Base-by-base conservation (phyloP, 805 yeast genomes). In the Starmerella floris region DNA sequence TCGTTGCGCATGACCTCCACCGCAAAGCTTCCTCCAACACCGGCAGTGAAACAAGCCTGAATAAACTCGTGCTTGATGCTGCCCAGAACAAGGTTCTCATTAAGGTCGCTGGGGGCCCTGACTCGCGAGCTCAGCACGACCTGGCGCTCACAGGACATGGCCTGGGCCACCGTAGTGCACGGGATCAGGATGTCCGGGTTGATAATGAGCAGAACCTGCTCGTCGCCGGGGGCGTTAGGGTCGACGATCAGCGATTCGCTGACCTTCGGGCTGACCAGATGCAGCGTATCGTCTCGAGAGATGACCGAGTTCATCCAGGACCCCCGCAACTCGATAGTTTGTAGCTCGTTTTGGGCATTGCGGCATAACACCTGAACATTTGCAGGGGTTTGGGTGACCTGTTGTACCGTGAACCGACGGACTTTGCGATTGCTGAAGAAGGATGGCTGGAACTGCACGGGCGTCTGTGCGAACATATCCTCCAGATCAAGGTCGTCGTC, bases 121-220 rank as follows among this genome's bases (percentile, higher is more conserved):
- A 81, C 64, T 35, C 77, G 64, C 23, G 70, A 66, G 26, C 66
- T 63, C 3, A 88, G 59, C 0, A 83, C 76, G 0, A 88, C 74
- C 45, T 77, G 73, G 42, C 98, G 64, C 25, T 74, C 65, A 56
- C 98, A 91, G 17, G 65, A 68, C 25, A 83, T 63, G 2, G 88
- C 78, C 33, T 80, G 80, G 1, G 95, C 79, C 1, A 85, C 72
- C 3, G 78, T 64, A 0, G 97, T 91, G 2, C 95, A 85, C 0
- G 95, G 74, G 0, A 88, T 62, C 11, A 91, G 61, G 3, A 74
- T 62, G 56, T 91, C 97, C 0, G 98, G 98, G 50, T 81, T 73
- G 70, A 91, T 71, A 19, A 88, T 69, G 23, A 87, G 60, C n/a
- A 85, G 57, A 51, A 79, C 76, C 25, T 69, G 69, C 44, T 70